Base-by-base conservation (phyloP, 805 yeast species). In the Lachancea dasiensis region DNA sequence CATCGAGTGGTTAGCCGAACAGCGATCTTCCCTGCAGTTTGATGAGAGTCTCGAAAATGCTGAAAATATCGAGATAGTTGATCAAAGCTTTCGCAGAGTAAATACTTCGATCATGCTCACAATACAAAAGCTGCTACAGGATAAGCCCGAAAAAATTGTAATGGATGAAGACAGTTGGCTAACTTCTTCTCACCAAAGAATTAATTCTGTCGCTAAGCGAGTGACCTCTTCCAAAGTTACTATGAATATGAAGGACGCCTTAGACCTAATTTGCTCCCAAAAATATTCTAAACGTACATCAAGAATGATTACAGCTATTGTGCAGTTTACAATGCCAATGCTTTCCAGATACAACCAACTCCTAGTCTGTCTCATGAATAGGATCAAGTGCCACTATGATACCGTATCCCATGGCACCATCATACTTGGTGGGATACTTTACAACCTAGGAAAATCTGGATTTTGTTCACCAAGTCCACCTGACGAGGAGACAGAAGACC, bases 401-500 rank as follows among this genome's bases (percentile, higher is more conserved):
- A 68, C 72, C 20, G 63, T 76, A 7, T 68, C 85, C 4, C 75
- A 75, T 44, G 81, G 87, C 6, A 68, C 86, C 0, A 81, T 66
- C 51, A 65, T 75, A 26, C 61, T 92, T 34, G 50, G 81, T 6
- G 62, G 69, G 5, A 54, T 79, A 6, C 68, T 92, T 26, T 64
- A 70, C 44, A 71, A 70, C 6, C 61, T 92, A 20, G 76, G 95
- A 1, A 75, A 75, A 10, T 74, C 81, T 38, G 98, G 98, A 0
- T 89, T 87, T 72, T 92, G 98, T 55, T 75, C 94, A 2, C 98
- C 98, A 9, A 83, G 84, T 52, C 79, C 86, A 14, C 82, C 83
- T 5, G 56, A 67, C 5, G 70, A 72, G 16, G 81, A 79, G 26
- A 75, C 77, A 9, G 69, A 72, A 11, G 81, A 79, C 39, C 75